These are phyloP conservation scores for Trichosporon faecale DNA, from an alignment of 1,284 basidiomycete species.

Conservation along the genomic window DNA sequence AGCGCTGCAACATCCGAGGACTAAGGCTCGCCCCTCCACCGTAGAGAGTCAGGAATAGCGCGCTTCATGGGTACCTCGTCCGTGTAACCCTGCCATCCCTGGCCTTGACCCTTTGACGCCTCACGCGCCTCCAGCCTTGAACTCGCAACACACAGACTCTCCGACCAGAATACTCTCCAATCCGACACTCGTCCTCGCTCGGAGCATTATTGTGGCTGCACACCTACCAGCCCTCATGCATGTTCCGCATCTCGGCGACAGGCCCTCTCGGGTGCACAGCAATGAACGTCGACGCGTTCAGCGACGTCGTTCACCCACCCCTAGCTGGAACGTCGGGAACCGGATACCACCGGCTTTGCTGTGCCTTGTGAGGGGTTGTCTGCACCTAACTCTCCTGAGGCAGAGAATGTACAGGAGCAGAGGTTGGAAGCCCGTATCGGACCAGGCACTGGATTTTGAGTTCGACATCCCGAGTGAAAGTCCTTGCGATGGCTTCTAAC, in stretches of 20 bases:
- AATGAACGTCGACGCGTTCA: not conserved
- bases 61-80: conserved; percentile 2
- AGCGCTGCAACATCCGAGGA: not conserved
- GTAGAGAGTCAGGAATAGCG: not conserved
- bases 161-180: not conserved
- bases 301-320: not conserved
- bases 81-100: not conserved
- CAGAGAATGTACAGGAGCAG: not conserved
- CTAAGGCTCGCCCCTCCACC: not conserved
- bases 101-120: not conserved
- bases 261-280: not conserved
- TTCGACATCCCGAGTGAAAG: not conserved
- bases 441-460: not conserved
- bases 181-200: not conserved
- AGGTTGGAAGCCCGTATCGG: not conserved
- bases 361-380: not conserved
- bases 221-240: not conserved
- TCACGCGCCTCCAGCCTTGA: not conserved
- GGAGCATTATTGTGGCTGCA: not conserved
- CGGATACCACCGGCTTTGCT: not conserved
- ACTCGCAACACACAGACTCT: not conserved
- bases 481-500: not conserved
- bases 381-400: not conserved
- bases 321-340: not conserved
- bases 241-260: conserved; percentile 1